Evolutionary conservation across 2,329 filamentous ascomycete species (phyloP).

Genomic region (Albophoma yamanashiensis): DNA sequence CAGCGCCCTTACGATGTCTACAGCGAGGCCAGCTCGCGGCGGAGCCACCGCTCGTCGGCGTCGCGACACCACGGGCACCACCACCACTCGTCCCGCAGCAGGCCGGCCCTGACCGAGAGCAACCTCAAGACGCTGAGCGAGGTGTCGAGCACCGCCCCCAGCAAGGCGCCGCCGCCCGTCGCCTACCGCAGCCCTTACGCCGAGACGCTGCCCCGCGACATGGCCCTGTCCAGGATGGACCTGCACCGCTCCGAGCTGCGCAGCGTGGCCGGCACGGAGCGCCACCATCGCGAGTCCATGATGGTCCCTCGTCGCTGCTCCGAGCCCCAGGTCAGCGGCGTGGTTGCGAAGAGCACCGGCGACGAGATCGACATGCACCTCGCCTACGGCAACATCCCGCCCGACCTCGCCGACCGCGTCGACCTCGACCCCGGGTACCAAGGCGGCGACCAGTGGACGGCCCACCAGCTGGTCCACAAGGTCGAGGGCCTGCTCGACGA

Average conservation of each 20-base stretch:
- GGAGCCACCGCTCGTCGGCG: conserved; percentile 26
- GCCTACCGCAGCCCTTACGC: conserved; percentile 27
- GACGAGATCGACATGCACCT: conserved; percentile 78
- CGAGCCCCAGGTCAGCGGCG: conserved; percentile 21
- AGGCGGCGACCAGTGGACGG: conserved; percentile 43
- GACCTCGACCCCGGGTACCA: conserved; percentile 39
- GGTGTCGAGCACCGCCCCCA: conserved; percentile 37
- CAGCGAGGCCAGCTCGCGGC: conserved; percentile 30
- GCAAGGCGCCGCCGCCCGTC: conserved; percentile 29
- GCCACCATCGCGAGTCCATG: conserved; percentile 3
- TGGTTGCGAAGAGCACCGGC: conserved; percentile 8
- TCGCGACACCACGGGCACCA: conserved; percentile 22
- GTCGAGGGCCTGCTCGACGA: conserved; percentile 75
- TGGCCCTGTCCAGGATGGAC: conserved; percentile 25
- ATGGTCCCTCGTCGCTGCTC: conserved; percentile 26
- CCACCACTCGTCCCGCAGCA: conserved; percentile 17
- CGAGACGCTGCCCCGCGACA: conserved; percentile 28
- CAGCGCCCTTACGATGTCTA: conserved; percentile 15
- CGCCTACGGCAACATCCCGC: conserved; percentile 76
- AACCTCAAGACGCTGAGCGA: conserved; percentile 45
- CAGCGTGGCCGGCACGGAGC: conserved; percentile 7
- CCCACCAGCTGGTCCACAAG: conserved; percentile 52
- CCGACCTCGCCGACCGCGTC: conserved; percentile 46
- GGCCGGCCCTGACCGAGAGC: conserved; percentile 35
- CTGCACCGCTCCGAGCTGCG: conserved; percentile 17